These are phyloP conservation scores for Stromatinia cepivora DNA, from an alignment of 2,329 filamentous ascomycete species.

Conservation along the genomic window DNA sequence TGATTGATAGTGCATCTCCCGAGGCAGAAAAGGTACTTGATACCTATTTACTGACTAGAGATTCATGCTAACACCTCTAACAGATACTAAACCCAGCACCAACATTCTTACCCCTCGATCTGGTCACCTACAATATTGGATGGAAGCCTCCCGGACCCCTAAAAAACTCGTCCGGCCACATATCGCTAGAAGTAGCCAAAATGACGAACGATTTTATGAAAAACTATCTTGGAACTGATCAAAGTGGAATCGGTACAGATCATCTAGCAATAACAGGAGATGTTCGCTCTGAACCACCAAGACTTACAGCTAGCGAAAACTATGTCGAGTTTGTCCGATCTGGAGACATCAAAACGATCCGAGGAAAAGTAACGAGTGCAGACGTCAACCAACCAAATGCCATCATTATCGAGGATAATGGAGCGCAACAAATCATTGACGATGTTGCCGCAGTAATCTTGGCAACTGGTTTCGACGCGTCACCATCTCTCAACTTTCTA, in stretches of 20 bases:
- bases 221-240: conserved; percentile 53
- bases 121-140: conserved; percentile 68
- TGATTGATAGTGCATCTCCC: conserved; percentile 24
- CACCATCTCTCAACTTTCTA: conserved; percentile 64
- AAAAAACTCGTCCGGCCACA: conserved; percentile 63
- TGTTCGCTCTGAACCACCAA: conserved; percentile 53
- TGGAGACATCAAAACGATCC: conserved; percentile 52
- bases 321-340: conserved; percentile 74
- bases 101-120: conserved; percentile 70
- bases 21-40: conserved; percentile 33
- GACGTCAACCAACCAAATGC: not conserved
- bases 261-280: conserved; percentile 41
- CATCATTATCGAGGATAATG: conserved; percentile 40
- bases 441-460: conserved; percentile 68
- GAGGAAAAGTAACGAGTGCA: conserved; percentile 31
- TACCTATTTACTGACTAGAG: not conserved
- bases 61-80: conserved; percentile 39
- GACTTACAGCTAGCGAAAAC: conserved; percentile 67
- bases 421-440: conserved; percentile 43
- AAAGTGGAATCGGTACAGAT: conserved; percentile 47
- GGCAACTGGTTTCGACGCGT: conserved; percentile 73
- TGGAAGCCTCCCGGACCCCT: conserved; percentile 60
- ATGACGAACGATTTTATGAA: conserved; percentile 54
- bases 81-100: conserved; percentile 47
- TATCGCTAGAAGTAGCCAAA: conserved; percentile 58